phyloP scores from a whole-genome alignment of 768 basidiomycete species.

The Mycena filopes region DNA sequence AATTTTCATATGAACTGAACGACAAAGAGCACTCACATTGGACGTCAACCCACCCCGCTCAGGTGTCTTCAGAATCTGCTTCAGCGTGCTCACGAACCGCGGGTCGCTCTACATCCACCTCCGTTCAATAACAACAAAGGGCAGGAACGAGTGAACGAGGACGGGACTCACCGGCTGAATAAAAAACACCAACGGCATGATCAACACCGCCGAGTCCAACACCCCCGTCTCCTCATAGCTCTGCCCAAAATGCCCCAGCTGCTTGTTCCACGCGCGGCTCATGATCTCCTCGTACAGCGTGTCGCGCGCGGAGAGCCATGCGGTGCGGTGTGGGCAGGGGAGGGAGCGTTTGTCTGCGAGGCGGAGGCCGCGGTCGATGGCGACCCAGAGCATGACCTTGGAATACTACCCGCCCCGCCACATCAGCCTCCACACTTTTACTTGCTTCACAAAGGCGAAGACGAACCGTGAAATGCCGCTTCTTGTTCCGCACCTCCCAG shows the following conservation, averaged over 20 bases:
- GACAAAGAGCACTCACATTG: conserved; percentile 64
- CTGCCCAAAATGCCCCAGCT: conserved; percentile 80
- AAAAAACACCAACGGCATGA: conserved; percentile 96
- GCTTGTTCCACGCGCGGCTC: conserved; percentile 85
- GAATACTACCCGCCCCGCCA: too few species aligned
- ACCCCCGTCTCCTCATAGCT: conserved; percentile 88
- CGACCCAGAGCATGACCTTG: conserved; percentile 96
- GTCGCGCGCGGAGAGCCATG: conserved; percentile 85
- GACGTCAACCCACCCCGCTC: conserved; percentile 93
- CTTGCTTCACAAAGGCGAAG: not conserved
- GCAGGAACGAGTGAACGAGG: not conserved
- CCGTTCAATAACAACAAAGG: too few species aligned
- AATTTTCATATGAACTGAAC: too few species aligned
- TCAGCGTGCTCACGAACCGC: conserved; percentile 87
- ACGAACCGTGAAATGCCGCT: conserved; percentile 86
- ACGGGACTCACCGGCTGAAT: conserved; percentile 71
- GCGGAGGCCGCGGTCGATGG: conserved; percentile 92
- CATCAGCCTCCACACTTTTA: too few species aligned
- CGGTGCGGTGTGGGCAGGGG: conserved; percentile 77
- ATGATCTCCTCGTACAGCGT: conserved; percentile 93
- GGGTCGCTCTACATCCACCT: conserved; percentile 81
- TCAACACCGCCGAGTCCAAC: conserved; percentile 88
- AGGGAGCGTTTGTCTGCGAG: conserved; percentile 95
- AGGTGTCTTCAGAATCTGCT: conserved; percentile 84
- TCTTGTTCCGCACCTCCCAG: conserved; percentile 92